Evolutionary conservation across 306 rosid species (phyloP).

Genomic region (Quercus engelmannii): DNA sequence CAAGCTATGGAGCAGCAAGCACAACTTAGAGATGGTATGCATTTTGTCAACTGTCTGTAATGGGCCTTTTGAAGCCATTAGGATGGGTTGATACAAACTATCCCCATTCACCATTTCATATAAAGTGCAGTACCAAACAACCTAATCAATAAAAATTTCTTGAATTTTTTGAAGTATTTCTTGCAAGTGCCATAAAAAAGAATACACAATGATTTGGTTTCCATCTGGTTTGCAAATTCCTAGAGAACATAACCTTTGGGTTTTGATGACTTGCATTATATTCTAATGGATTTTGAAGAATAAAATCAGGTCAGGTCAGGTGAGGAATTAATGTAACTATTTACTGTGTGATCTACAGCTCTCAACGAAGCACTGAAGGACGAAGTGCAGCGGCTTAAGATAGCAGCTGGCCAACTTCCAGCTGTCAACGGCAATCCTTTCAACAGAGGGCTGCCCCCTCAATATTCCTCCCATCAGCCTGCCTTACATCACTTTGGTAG

Average conservation of each 20-base stretch:
- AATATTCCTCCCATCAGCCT: constrained; percentile 50
- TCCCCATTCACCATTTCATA: background rate
- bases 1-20: constrained; percentile 93
- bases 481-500: constrained; percentile 41
- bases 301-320: background rate
- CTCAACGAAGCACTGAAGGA: constrained; percentile 76
- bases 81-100: background rate
- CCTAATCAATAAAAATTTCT: background rate
- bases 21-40: constrained; percentile 83
- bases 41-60: constrained; percentile 5
- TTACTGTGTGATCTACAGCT: constrained; percentile 39
- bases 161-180: background rate
- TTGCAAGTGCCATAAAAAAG: background rate
- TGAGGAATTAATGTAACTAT: background rate
- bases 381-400: constrained; percentile 90
- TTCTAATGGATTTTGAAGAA: background rate
- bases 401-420: constrained; percentile 42
- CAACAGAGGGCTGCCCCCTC: constrained; percentile 57
- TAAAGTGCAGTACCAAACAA: constrained; percentile 2
- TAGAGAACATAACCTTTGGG: background rate
- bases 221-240: background rate
- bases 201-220: background rate
- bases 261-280: background rate
- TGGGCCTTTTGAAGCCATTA: background rate
- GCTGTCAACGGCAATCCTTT: constrained; percentile 50